Conservation (phyloP, 164 flowering plant species). For the Chimonanthus praecox region DNA sequence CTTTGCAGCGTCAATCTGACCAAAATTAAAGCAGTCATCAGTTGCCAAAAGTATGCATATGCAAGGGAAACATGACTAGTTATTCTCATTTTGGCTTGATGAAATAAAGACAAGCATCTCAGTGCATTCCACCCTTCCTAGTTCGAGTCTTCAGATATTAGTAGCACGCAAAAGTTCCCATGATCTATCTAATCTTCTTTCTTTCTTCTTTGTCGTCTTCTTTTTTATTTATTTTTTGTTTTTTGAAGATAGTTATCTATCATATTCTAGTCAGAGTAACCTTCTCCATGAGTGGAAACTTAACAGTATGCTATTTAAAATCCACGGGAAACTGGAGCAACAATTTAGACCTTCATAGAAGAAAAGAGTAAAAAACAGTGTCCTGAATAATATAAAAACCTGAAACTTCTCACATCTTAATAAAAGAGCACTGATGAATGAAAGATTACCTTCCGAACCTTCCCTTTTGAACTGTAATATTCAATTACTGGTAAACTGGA, state of each 20-base stretch:
- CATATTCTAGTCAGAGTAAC: neutral
- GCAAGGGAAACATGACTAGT: neutral
- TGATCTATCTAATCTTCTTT: no score
- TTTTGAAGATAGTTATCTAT: no score
- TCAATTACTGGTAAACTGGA: constrained; percentile 76
- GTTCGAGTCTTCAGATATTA: neutral
- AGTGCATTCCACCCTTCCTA: neutral
- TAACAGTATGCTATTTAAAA: neutral
- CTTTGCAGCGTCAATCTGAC: constrained; percentile 75
- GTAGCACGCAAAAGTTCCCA: neutral
- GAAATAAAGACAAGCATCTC: neutral
- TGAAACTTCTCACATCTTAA: neutral
- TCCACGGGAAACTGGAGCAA: neutral
- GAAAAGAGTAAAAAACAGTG: neutral
- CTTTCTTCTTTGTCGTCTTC: no score
- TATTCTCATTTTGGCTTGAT: no score
- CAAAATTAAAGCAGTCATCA: neutral
- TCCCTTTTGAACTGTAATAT: constrained; percentile 58
- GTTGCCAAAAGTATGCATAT: neutral
- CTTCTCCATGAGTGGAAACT: neutral
- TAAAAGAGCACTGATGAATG: no score
- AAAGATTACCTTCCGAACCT: constrained; percentile 62
- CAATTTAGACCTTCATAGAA: neutral
- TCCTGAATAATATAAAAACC: neutral
- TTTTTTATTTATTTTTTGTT: no score